Evolutionary conservation across 805 yeast genomes (phyloP), one percentile per base, ranked within the genome.

Genomic region (Saccharomycopsis fodiens): DNA sequence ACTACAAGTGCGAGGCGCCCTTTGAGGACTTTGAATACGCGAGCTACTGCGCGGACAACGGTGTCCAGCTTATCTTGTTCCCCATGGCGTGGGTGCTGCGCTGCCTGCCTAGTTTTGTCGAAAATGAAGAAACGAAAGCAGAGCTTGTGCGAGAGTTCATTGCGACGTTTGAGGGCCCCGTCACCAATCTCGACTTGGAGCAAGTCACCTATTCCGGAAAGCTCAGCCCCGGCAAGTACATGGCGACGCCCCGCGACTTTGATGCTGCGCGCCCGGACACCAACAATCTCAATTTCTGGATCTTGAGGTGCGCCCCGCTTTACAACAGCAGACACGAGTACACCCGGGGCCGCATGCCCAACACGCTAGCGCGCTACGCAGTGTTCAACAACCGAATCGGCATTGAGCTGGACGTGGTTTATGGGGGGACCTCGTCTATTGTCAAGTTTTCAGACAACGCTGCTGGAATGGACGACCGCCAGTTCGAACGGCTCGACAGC

Each of bases 41-140:
- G 0, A 59, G 62, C 23, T 68, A 69, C 43, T 78, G 84, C 48
- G 57, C 65, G 17, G 55, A 61, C 0, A 70, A 77, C 36, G 56
- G 66, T 8, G 74, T 76, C 0, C 69, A 74, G 29, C 62, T 89
- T 46, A 68, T 85, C 1, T 57, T 89, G 13, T 76, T 83, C 49
- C 95, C 96, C 1, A 87, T 84, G 74, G 94, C 94, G 0, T 89
- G 97, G 97, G 66, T 86, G 52, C 71, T 74, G 34, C 66, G 74
- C 0, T 57, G 64, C 38, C 73, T 86, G 0, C 57, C 60, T 3
- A 55, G 38, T 4, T 21, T 41, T 3, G 30, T 13, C n/a, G 8
- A 38, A 17, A 16, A 21, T 21, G 38, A 43, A 7, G 35, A 21
- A 15, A 41, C 17, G 4, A 19, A 29, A 29, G 17, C 34, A 12